These are phyloP conservation scores for Trichoderma polysporum DNA, from an alignment of 2,329 filamentous ascomycete species.

Conservation along the genomic window DNA sequence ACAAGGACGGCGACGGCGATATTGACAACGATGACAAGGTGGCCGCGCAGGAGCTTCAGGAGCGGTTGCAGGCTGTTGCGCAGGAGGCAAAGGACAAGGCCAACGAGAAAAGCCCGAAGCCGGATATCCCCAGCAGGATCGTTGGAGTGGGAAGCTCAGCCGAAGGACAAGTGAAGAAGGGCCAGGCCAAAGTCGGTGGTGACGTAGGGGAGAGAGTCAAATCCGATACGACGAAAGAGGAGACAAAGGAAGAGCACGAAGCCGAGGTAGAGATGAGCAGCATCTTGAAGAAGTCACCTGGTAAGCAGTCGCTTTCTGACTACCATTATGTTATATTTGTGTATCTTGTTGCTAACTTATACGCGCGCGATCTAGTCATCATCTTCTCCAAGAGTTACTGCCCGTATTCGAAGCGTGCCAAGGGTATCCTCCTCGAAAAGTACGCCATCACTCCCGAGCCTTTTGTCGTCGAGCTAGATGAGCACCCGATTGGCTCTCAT, in stretches of 20 bases:
- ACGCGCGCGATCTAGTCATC: slow-evolving; percentile 60
- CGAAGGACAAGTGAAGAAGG: slow-evolving; percentile 46
- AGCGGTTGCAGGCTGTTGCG: slow-evolving; percentile 67
- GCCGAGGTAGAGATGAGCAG: slow-evolving; percentile 70
- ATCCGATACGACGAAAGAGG: slow-evolving; percentile 42
- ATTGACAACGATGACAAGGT: slow-evolving; percentile 57
- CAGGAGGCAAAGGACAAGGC: slow-evolving; percentile 66
- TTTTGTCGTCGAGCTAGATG: slow-evolving; percentile 86
- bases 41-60: slow-evolving; percentile 52
- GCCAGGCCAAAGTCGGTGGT: slow-evolving; percentile 42
- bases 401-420: slow-evolving; percentile 80
- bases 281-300: slow-evolving; percentile 81
- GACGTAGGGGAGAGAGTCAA: slow-evolving; percentile 67
- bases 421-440: slow-evolving; percentile 76
- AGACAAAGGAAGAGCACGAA: slow-evolving; percentile 60
- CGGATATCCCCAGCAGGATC: slow-evolving; percentile 57
- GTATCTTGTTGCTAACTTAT: not conserved
- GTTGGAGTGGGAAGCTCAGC: slow-evolving; percentile 60
- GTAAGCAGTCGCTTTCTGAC: slow-evolving; percentile 53
- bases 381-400: slow-evolving; percentile 97
- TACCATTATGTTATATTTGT: not conserved
- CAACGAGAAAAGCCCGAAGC: slow-evolving; percentile 64
- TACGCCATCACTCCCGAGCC: slow-evolving; percentile 82
- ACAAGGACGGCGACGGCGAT: slow-evolving; percentile 55
- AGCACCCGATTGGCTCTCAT: slow-evolving; percentile 69